These are phyloP conservation scores for Epichloe hybrida DNA, from an alignment of 2,329 filamentous ascomycete genomes.

Conservation along the genomic window DNA sequence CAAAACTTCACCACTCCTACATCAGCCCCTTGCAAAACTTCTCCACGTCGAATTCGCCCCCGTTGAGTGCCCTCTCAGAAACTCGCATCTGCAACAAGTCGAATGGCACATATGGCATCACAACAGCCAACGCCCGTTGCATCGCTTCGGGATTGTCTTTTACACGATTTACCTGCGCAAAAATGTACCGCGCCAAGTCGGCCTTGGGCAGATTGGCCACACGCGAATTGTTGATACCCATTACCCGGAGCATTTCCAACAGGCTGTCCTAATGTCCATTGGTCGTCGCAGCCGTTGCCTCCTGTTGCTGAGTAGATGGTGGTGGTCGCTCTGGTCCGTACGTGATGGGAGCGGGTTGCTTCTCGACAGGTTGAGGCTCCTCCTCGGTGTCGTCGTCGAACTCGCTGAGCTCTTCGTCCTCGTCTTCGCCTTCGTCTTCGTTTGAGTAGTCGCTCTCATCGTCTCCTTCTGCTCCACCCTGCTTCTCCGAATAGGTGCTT, in stretches of 20 bases:
- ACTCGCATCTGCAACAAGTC: not conserved
- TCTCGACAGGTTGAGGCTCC: constrained; percentile 26
- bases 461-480: constrained; percentile 35
- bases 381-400: constrained; percentile 48
- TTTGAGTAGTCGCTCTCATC: constrained; percentile 50
- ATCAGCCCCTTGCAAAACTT: not conserved
- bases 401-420: constrained; percentile 45
- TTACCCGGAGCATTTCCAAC: constrained; percentile 3
- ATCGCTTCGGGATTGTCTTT: not conserved
- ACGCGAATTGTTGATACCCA: not conserved
- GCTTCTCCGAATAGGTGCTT: constrained; percentile 42
- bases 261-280: constrained; percentile 29
- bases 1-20: not conserved
- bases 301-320: constrained; percentile 15
- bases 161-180: not conserved
- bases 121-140: not conserved
- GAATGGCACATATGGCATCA: not conserved
- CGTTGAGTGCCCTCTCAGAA: not conserved
- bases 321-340: constrained; percentile 37
- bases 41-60: not conserved
- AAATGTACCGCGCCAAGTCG: not conserved
- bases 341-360: constrained; percentile 22
- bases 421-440: constrained; percentile 33
- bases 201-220: not conserved
- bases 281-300: constrained; percentile 13